Evolutionary conservation across 805 yeast species (phyloP), one percentile per base, ranked within the genome.

Genomic region (Lipomyces sp.): DNA sequence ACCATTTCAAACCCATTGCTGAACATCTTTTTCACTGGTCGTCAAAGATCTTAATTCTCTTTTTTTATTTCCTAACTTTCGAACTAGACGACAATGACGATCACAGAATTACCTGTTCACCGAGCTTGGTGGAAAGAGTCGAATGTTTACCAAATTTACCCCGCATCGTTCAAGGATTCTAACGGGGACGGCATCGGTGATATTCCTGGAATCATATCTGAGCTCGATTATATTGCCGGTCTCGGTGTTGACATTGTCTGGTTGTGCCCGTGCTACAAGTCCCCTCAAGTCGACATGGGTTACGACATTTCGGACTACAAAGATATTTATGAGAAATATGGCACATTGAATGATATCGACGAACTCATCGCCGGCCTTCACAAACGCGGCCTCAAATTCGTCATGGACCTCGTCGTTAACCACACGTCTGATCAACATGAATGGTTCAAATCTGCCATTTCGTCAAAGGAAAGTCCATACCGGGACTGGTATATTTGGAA

Each of bases 401-500:
- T 85, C 59, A 77, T 84, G 68, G 89, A 86, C 75, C 78, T 86
- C 75, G 88, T 86, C 53, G 81, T 86, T 72, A 86, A 86, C 78
- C 89, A 86, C 73, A 82, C 87, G 30, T 85, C 88, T 1, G 75
- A 79, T 54, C 48, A 84, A 73, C 88, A 86, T 75, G 78, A 75
- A 57, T 86, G 88, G 88, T 85, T 85, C 77, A 77, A 83, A 72
- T 86, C 85, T 72, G 83, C 86, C 8, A 76, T 85, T 63, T 78
- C 84, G 4, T 82, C 86, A 18, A 81, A 78, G 71, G 76, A 79
- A 59, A 84, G 82, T 74, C 82, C 87, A 6, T 85, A 86, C 77
- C 80, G 88, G 74, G 87, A 86, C 75, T 85, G 87, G 87, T 85
- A 84, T 76, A 78, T 84, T 67, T 86, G 89, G 89, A 83, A 79